Evolutionary conservation across 2,329 filamentous ascomycete species (phyloP).

Genomic region (Curvularia sp.): DNA sequence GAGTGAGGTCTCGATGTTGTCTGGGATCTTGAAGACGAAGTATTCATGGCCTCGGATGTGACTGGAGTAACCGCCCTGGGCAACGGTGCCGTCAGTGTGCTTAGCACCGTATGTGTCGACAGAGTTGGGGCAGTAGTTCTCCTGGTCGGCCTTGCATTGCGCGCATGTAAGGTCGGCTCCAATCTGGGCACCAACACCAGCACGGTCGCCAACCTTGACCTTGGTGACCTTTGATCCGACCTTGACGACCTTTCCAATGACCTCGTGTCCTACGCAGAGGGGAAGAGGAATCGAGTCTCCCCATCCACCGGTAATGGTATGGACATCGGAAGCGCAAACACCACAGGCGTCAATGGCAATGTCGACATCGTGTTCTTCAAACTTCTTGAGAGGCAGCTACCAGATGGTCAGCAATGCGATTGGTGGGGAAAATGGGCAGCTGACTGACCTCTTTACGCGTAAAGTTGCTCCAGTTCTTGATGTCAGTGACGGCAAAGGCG

Average conservation of each 20-base stretch:
- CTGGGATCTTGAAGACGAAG: constrained; percentile 78
- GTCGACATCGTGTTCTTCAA: constrained; percentile 86
- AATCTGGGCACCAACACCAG: constrained; percentile 61
- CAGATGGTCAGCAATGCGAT: constrained; percentile 19
- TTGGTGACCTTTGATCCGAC: constrained; percentile 60
- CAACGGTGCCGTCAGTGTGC: constrained; percentile 66
- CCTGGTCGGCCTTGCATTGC: constrained; percentile 61
- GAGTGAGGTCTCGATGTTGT: constrained; percentile 65
- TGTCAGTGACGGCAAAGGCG: constrained; percentile 58
- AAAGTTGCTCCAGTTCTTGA: constrained; percentile 69
- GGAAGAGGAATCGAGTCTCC: constrained; percentile 67
- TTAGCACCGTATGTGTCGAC: constrained; percentile 60
- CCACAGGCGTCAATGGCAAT: constrained; percentile 75
- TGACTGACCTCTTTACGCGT: constrained; percentile 61
- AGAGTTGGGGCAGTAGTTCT: constrained; percentile 61
- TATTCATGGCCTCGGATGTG: constrained; percentile 79
- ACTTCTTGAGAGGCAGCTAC: constrained; percentile 82
- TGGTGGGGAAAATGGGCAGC: background rate
- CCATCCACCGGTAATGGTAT: constrained; percentile 66
- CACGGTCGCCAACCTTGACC: constrained; percentile 56
- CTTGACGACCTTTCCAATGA: constrained; percentile 59
- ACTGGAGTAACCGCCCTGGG: constrained; percentile 71
- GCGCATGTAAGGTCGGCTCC: constrained; percentile 58
- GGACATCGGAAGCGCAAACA: constrained; percentile 59
- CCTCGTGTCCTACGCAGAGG: constrained; percentile 71